phyloP scores from a whole-genome alignment of 257 asterid species.

The Fraxinus pennsylvanica region DNA sequence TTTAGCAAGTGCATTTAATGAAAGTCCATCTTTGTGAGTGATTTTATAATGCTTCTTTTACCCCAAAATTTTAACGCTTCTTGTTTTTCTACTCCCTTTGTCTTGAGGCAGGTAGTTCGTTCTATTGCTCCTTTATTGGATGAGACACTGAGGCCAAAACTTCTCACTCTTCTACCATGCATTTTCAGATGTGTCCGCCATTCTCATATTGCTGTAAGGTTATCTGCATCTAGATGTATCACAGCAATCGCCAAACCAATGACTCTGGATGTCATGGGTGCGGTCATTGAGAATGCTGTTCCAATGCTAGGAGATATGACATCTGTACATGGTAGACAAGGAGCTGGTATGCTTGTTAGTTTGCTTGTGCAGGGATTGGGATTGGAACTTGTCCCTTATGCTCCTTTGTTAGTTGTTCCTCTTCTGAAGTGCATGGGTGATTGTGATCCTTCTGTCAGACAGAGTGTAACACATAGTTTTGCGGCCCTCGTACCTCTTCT shows the following conservation, averaged over 20 bases:
- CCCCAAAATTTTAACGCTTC: background rate
- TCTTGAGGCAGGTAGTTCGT: conserved; percentile 72
- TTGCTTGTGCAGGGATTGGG: conserved; percentile 97
- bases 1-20: background rate
- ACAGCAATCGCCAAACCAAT: conserved; percentile 93
- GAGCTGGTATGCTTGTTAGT: conserved; percentile 99
- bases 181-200: conserved; percentile 90
- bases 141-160: conserved; percentile 59
- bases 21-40: background rate
- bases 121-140: conserved; percentile 85
- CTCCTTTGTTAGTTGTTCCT: conserved; percentile 96
- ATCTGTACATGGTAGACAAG: conserved; percentile 94
- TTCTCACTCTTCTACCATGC: conserved; percentile 86
- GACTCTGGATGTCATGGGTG: conserved; percentile 85
- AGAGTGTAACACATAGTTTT: conserved; percentile 97
- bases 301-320: conserved; percentile 92
- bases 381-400: conserved; percentile 90
- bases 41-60: background rate
- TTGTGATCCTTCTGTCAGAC: conserved; percentile 90
- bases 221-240: conserved; percentile 90
- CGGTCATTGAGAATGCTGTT: conserved; percentile 77
- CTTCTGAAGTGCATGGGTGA: conserved; percentile 97
- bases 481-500: conserved; percentile 96
- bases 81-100: conserved; percentile 12
- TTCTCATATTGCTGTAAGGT: conserved; percentile 86